phyloP scores from a whole-genome alignment of 164 flowering plant species.

The Tetrastigma voinierianum region DNA sequence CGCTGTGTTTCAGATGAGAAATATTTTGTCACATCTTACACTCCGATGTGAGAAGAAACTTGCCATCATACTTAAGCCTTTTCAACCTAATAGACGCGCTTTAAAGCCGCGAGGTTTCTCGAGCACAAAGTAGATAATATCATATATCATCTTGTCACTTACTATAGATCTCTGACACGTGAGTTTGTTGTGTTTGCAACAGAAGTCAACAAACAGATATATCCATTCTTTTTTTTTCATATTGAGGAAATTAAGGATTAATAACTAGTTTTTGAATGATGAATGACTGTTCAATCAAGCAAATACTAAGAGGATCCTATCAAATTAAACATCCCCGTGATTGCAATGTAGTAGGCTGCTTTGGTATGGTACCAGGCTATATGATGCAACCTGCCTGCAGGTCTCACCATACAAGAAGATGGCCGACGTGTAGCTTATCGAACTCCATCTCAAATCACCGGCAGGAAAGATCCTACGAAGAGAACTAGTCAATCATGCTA shows the following conservation, averaged over 20 bases:
- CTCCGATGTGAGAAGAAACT: no score
- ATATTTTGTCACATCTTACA: no score
- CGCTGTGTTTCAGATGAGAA: no score
- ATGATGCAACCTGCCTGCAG: constrained; percentile 26
- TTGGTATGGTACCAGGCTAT: neutral
- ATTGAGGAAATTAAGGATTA: neutral
- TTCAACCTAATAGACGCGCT: no score
- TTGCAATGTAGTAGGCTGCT: neutral
- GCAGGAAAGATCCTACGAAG: constrained; percentile 80
- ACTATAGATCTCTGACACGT: no score
- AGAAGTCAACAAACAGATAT: no score
- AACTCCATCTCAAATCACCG: constrained; percentile 62
- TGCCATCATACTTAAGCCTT: no score
- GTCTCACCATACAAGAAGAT: constrained; percentile 90
- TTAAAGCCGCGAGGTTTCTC: no score
- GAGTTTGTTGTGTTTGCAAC: no score
- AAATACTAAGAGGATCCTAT: neutral
- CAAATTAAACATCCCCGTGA: neutral
- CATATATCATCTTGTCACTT: no score
- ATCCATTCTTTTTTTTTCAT: no score
- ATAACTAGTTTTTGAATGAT: neutral
- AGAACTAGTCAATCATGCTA: constrained; percentile 50
- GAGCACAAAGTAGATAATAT: no score
- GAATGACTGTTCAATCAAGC: neutral
- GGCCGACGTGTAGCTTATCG: constrained; percentile 62